These are phyloP conservation scores for Erodium trifolium DNA, from an alignment of 441 rosid species.

Conservation along the genomic window DNA sequence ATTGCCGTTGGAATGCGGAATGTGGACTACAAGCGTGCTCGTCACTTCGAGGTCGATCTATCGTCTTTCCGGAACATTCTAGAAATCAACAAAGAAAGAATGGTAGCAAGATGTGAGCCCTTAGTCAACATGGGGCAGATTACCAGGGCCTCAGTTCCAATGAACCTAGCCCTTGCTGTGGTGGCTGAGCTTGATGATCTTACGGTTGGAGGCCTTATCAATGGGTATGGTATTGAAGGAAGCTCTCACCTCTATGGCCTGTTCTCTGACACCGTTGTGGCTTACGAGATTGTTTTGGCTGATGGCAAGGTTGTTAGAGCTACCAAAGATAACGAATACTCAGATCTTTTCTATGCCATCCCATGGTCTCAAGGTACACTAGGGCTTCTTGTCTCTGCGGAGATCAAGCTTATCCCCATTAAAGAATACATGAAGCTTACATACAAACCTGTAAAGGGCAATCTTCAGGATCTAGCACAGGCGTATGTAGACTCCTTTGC, in stretches of 20 bases:
- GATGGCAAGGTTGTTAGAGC: conserved; percentile 86
- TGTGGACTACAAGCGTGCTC: conserved; percentile 92
- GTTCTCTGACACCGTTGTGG: conserved; percentile 91
- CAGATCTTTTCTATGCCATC: conserved; percentile 81
- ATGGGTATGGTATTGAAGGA: conserved; percentile 98
- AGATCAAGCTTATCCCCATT: conserved; percentile 73
- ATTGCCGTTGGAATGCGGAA: conserved; percentile 97
- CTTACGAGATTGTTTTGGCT: conserved; percentile 84
- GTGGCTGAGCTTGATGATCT: conserved; percentile 99
- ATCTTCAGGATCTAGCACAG: conserved; percentile 61
- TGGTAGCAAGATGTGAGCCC: conserved; percentile 89
- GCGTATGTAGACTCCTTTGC: conserved; percentile 80
- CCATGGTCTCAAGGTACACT: conserved; percentile 99
- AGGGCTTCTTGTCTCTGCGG: conserved; percentile 87
- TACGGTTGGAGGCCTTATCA: conserved; percentile 96
- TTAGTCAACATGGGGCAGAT: conserved; percentile 99
- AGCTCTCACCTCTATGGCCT: conserved; percentile 94
- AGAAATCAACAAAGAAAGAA: conserved; percentile 71
- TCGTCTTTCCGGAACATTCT: conserved; percentile 72
- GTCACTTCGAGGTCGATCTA: conserved; percentile 90
- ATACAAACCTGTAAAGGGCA: conserved; percentile 77
- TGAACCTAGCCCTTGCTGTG: conserved; percentile 93
- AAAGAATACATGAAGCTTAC: conserved; percentile 91
- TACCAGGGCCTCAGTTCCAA: conserved; percentile 60
- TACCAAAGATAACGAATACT: conserved; percentile 80